phyloP scores from a whole-genome alignment of 2,329 filamentous ascomycete species.

The Clonostachys sp. region DNA sequence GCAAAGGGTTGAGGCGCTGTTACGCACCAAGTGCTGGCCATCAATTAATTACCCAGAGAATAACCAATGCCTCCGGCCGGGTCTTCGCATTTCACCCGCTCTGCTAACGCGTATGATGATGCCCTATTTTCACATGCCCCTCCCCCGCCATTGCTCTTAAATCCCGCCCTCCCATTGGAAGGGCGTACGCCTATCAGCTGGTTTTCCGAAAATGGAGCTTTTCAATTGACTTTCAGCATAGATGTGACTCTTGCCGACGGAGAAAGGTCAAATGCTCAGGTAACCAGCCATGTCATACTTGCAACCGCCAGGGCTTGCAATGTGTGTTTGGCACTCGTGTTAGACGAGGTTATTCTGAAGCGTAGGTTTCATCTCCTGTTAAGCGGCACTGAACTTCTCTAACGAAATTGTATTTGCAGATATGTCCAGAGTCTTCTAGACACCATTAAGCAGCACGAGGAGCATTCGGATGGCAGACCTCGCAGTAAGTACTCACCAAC shows the following conservation, averaged over 20 bases:
- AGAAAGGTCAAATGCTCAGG: constrained; percentile 21
- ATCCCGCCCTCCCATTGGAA: background rate
- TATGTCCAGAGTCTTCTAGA: constrained; percentile 11
- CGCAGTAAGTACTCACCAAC: too few relatives aligned
- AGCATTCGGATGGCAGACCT: background rate
- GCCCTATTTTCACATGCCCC: background rate
- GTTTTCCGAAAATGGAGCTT: background rate
- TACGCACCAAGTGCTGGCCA: too few relatives aligned
- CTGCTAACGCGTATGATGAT: constrained; percentile 7
- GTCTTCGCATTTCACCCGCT: constrained; percentile 6
- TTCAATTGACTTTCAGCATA: background rate
- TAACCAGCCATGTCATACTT: constrained; percentile 14
- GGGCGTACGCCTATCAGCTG: background rate
- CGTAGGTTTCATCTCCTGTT: constrained; percentile 3
- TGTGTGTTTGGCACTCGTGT: constrained; percentile 13
- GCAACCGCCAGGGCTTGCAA: constrained; percentile 11
- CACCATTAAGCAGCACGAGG: constrained; percentile 10
- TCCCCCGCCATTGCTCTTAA: background rate
- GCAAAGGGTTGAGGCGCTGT: too few relatives aligned
- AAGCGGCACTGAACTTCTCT: background rate
- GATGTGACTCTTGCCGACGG: constrained; percentile 13
- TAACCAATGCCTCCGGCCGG: constrained; percentile 2
- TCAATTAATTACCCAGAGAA: too few relatives aligned
- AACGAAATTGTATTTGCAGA: constrained; percentile 1
- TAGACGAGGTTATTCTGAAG: constrained; percentile 12